Base-by-base conservation (phyloP, 768 basidiomycete species). In the Suillus americanus region DNA sequence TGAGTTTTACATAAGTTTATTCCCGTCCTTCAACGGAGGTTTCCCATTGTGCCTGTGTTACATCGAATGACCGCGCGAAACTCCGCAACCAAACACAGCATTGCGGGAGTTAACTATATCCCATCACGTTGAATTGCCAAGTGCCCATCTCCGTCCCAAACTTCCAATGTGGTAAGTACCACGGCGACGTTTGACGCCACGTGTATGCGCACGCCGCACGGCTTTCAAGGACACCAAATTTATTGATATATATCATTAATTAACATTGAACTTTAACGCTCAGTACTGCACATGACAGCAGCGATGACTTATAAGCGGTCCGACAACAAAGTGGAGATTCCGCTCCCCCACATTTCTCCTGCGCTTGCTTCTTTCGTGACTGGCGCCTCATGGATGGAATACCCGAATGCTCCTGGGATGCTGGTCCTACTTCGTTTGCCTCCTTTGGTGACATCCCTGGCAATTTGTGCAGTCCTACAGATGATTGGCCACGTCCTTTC, bases 401-500 rank as follows among this genome's bases (percentile, higher is more conserved):
- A 55, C 64, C 75, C 23, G 62, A 68, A 43, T 57, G 67, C 38
- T 68, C 66, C 50, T 62, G 65, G 50, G 65, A 64, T 7, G 60
- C 64, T 57, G 67, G 66, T 48, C 41, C 71, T 35, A 65, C 71
- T 33, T 72, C 72, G 9, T 82, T 81, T 76, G 85, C 84, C 14
- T 85, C 84, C 72, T 74, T 83, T 66, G 82, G 87, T 64, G 88
- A 89, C 68, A 86, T 88, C 13, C 86, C 85, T 25, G 87, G 88
- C 16, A 82, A 83, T 37, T 78, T 88, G 40, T 86, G 86, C 70
- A 84, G 81, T 7, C 85, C 87, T 54, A 85, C 88, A 65, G 88
- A 89, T 50, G 87, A 84, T 5, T 89, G 87, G 87, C 88, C 88
- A 7, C 82, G 85, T 60, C 74, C 85, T 12, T 89, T 86, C 69